phyloP scores from a whole-genome alignment of 2,329 filamentous ascomycete species.

The Chrysoporthe puriensis region DNA sequence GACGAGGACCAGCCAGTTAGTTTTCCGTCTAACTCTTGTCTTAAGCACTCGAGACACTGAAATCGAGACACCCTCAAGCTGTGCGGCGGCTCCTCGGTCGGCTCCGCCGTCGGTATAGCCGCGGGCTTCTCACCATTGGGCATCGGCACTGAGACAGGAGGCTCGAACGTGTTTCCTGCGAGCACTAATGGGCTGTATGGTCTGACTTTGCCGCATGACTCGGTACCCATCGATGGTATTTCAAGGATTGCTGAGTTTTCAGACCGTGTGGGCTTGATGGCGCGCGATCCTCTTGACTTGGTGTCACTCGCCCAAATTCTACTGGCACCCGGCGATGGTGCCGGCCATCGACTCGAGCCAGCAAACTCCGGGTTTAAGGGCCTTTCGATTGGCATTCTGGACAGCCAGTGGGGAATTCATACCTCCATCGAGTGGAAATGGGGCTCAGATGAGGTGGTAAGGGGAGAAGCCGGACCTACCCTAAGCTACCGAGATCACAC shows the following conservation, averaged over 20 bases:
- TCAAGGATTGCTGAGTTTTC: slow-evolving; percentile 29
- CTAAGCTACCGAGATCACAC: too few species aligned
- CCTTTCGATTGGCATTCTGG: slow-evolving; percentile 29
- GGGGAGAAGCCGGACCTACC: not conserved
- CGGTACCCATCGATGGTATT: slow-evolving; percentile 28
- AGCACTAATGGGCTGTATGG: slow-evolving; percentile 44
- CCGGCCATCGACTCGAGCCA: not conserved
- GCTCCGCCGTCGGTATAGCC: slow-evolving; percentile 43
- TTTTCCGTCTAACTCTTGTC: not conserved
- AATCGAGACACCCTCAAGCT: not conserved
- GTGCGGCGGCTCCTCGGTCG: slow-evolving; percentile 37
- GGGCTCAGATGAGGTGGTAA: slow-evolving; percentile 29
- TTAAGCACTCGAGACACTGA: not conserved
- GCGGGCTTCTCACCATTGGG: slow-evolving; percentile 45
- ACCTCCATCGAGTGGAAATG: slow-evolving; percentile 29
- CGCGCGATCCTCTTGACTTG: slow-evolving; percentile 31
- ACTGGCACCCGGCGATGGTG: slow-evolving; percentile 12
- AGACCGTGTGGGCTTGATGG: slow-evolving; percentile 34
- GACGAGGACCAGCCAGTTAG: slow-evolving; percentile 33
- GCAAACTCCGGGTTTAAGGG: slow-evolving; percentile 3
- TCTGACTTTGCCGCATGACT: slow-evolving; percentile 36
- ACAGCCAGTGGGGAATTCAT: slow-evolving; percentile 30
- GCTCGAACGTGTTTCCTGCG: slow-evolving; percentile 44
- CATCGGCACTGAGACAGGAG: slow-evolving; percentile 43
- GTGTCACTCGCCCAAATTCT: slow-evolving; percentile 26